Percentiles rank a stretch among this genome's conserved stretches.
Evolutionary conservation across 208 protist species (phyloP).

Genomic region (Wallacemonas sp.): DNA sequence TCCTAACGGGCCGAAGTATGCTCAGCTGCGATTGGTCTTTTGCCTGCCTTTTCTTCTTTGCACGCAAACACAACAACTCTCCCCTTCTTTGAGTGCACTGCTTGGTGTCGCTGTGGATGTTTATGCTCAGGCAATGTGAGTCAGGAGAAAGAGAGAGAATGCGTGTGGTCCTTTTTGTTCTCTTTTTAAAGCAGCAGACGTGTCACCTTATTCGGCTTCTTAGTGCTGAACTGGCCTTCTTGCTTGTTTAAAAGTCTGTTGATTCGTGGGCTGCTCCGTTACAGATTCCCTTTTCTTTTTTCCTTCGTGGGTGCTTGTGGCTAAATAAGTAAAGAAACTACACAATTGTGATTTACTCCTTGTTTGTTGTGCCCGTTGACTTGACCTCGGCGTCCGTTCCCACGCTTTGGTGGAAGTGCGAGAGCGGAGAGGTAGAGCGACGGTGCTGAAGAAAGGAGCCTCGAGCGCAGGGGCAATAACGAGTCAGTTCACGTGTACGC

Average conservation of each 20-base stretch:
- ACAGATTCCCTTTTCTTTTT: slow-evolving; percentile 23
- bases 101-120: not conserved
- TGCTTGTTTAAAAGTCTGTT: too few relatives aligned
- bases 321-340: slow-evolving; percentile 12
- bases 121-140: not conserved
- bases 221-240: too few relatives aligned
- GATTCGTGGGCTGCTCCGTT: too few relatives aligned
- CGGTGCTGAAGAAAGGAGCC: not conserved
- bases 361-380: not conserved
- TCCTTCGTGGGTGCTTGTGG: not conserved
- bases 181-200: too few relatives aligned
- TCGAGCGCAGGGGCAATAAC: slow-evolving; percentile 3
- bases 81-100: too few relatives aligned
- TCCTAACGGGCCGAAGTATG: too few relatives aligned
- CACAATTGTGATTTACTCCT: not conserved
- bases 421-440: too few relatives aligned
- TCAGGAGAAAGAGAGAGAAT: not conserved
- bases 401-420: too few relatives aligned
- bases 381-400: not conserved
- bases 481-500: not conserved
- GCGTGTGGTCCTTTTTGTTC: not conserved
- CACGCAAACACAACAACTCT: too few relatives aligned
- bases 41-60: not conserved
- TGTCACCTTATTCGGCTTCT: too few relatives aligned
- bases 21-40: too few relatives aligned